Conservation (phyloP, 2,329 filamentous ascomycete species). For the Aureobasidium sp. region DNA sequence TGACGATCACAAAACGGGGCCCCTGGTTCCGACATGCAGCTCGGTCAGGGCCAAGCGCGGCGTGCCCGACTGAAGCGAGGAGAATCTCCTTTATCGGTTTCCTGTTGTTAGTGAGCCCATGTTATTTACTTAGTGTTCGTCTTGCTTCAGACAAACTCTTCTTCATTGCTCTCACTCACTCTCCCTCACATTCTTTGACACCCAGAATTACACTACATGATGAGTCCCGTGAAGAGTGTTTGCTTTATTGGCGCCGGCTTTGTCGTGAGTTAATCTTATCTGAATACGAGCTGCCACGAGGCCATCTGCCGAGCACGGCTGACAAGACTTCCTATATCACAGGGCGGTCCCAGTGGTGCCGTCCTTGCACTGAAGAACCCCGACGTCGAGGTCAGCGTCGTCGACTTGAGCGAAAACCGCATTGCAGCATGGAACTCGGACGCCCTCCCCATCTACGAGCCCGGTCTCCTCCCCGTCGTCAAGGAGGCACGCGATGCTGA, state of each 20-base stretch:
- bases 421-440: slow-evolving; percentile 68
- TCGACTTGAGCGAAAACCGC: slow-evolving; percentile 59
- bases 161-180: background rate
- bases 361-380: slow-evolving; percentile 70
- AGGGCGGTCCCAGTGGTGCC: slow-evolving; percentile 60
- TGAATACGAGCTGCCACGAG: slow-evolving; percentile 6
- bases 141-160: background rate
- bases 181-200: background rate
- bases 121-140: background rate
- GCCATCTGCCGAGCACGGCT: background rate
- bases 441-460: slow-evolving; percentile 69
- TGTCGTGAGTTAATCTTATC: slow-evolving; percentile 15
- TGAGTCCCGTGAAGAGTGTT: slow-evolving; percentile 12
- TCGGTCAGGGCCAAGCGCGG: background rate
- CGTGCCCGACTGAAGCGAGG: background rate
- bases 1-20: background rate
- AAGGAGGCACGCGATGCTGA: slow-evolving; percentile 48
- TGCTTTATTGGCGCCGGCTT: slow-evolving; percentile 18
- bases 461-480: slow-evolving; percentile 62
- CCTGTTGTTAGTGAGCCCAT: background rate
- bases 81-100: background rate
- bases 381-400: slow-evolving; percentile 63
- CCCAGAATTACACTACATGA: background rate
- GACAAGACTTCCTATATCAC: background rate
- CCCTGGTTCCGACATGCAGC: background rate